Evolutionary conservation across 352 stramenopile species (phyloP), one percentile per base, ranked within the genome.

Genomic region (Paralagenidium karlingii): DNA sequence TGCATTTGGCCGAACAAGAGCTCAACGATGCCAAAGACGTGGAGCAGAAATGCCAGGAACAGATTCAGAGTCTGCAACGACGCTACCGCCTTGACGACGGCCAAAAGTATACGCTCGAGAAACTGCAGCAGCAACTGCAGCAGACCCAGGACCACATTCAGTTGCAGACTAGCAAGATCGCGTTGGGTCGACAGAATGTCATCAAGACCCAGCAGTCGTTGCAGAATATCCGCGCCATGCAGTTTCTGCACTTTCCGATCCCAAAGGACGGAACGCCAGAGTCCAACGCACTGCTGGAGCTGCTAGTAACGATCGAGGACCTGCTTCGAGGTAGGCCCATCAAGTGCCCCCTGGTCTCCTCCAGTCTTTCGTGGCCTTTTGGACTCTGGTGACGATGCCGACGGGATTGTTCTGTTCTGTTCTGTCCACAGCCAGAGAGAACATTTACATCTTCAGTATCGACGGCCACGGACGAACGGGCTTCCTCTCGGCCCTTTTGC

Each of bases 381-480:
- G n/a, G 40, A 36, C 16, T 18, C 24, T 41, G 15, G 19, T n/a
- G 7, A 27, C 10, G 3, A 33, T 33, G 22, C 10, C 22, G 13
- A 32, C 12, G 19, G n/a, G 31, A 8, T 9, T 8, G 26, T 16
- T 32, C 37, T 33, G 10, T n/a, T 31, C 6, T 24, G 19, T 47
- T 40, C 29, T n/a, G n/a, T n/a, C n/a, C n/a, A n/a, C n/a, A n/a
- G n/a, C 30, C 0, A 51, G 58, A 6, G 58, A 78, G 34, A 77
- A 64, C 34, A n/a, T 91, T 10, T 88, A 82, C 42, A 40, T 85
- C 2, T 91, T 91, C 49, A 87, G 73, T 47, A 55, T 53, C 28
- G 49, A 73, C 7, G 74, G 74, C n/a, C 71, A 75, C 19, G 74
- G 71, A 5, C 71, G 74, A 13, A 84, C 77, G 12, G 74, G 71